Conservation (phyloP, 2,329 filamentous ascomycete genomes). For the Monosporascus sp. region DNA sequence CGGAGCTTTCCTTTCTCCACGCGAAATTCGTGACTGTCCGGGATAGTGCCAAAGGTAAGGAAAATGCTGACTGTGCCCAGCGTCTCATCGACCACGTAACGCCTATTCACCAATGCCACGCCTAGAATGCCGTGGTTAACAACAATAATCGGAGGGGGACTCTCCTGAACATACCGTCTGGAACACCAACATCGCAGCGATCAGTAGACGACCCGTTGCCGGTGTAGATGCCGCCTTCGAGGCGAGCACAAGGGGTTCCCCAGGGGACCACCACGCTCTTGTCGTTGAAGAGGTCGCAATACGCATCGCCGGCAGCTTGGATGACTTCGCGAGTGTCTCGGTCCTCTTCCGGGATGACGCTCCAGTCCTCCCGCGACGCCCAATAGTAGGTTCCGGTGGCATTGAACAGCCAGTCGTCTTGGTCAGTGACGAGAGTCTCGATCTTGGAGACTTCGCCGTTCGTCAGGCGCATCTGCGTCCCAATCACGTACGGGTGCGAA, state of each 20-base stretch:
- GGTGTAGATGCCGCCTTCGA: constrained; percentile 32
- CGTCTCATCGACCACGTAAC: constrained; percentile 26
- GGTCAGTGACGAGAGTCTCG: constrained; percentile 28
- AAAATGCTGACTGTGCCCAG: constrained; percentile 25
- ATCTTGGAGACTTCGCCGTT: constrained; percentile 22
- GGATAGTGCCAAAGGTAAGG: constrained; percentile 24
- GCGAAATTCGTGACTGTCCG: constrained; percentile 31
- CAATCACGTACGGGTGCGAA: constrained; percentile 32
- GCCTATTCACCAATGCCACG: constrained; percentile 20
- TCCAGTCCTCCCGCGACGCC: constrained; percentile 30
- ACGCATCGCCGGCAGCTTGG: constrained; percentile 32
- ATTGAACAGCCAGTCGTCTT: constrained; percentile 35
- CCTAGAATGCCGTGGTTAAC: constrained; percentile 12
- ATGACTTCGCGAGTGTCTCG: constrained; percentile 28
- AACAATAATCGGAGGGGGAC: background rate
- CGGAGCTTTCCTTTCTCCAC: constrained; percentile 27
- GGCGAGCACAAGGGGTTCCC: constrained; percentile 31
- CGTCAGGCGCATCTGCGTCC: constrained; percentile 28
- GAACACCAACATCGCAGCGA: constrained; percentile 31
- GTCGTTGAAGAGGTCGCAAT: constrained; percentile 31
- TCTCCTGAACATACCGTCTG: constrained; percentile 18
- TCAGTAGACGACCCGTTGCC: constrained; percentile 23
- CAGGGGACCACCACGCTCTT: constrained; percentile 32
- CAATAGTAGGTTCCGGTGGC: constrained; percentile 29
- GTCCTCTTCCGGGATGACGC: constrained; percentile 24